Conservation (phyloP, 495 filamentous ascomycete genomes). For the Immersiella caudata region DNA sequence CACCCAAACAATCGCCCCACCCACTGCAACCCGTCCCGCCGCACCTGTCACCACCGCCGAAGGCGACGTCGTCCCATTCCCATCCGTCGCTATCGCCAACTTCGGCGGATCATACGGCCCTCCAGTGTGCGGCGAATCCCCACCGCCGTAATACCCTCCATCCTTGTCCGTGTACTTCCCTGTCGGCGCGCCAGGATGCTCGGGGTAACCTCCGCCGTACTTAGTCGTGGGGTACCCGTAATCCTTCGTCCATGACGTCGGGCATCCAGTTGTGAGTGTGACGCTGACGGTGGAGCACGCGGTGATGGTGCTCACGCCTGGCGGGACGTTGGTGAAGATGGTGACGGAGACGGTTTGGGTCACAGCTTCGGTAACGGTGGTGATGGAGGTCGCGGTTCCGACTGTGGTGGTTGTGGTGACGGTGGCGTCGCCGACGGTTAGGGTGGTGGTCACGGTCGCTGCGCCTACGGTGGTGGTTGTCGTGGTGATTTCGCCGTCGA, state of each 20-base stretch:
- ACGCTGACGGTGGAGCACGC: conserved; percentile 15
- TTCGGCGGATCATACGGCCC: background rate
- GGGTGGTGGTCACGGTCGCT: background rate
- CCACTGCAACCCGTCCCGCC: background rate
- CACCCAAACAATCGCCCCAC: background rate
- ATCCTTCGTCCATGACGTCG: background rate
- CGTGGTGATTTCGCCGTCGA: background rate
- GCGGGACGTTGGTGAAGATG: background rate
- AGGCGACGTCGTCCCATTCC: background rate
- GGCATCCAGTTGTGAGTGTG: conserved; percentile 6
- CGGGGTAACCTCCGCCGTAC: background rate
- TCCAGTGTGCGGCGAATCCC: background rate
- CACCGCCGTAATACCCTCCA: background rate
- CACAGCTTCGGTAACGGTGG: background rate
- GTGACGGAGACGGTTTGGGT: conserved; percentile 18
- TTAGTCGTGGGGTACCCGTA: background rate
- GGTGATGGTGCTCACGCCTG: background rate
- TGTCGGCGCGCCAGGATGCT: background rate
- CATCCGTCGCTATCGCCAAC: background rate
- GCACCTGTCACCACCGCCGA: background rate
- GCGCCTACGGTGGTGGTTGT: conserved; percentile 3
- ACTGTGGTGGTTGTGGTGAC: conserved; percentile 3
- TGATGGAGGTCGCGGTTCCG: conserved; percentile 4
- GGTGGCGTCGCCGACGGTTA: background rate
- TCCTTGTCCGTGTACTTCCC: background rate